These are phyloP conservation scores for Yamadazyma phyllophila DNA, from an alignment of 805 yeast species.

Conservation along the genomic window DNA sequence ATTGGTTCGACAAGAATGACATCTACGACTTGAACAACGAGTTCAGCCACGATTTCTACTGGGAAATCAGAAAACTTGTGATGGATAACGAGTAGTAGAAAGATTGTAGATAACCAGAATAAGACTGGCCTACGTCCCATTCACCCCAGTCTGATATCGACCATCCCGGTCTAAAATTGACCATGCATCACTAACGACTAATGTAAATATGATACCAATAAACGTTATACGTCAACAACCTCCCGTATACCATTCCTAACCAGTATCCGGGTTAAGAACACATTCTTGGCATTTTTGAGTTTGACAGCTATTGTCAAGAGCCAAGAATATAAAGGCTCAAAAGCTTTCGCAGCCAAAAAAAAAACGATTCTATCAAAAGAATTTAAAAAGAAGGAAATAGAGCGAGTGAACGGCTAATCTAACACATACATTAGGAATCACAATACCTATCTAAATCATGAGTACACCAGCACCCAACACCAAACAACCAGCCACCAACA, in stretches of 20 bases:
- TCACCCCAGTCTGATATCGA: no score
- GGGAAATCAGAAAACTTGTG: constrained; percentile 46
- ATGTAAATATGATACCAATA: background rate
- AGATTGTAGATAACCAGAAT: no score
- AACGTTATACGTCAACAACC: background rate
- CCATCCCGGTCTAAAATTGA: no score
- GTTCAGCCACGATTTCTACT: constrained; percentile 29
- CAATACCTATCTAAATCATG: constrained; percentile 9
- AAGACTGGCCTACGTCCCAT: no score
- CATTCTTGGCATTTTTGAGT: background rate
- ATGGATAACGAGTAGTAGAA: constrained; percentile 26
- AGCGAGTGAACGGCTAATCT: no score
- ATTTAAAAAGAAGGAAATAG: no score
- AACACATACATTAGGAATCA: background rate
- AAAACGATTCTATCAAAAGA: no score
- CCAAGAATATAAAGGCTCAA: constrained; percentile 1
- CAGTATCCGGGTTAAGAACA: no score
- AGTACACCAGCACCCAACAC: constrained; percentile 14
- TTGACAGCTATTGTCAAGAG: background rate
- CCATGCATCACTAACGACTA: no score
- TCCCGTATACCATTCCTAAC: no score
- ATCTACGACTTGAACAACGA: constrained; percentile 19
- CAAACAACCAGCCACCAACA: constrained; percentile 15
- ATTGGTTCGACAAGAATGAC: constrained; percentile 38
- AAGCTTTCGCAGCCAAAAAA: background rate